Base-by-base conservation (phyloP, 2,329 filamentous ascomycete genomes). In the Lecanicillium sp. region DNA sequence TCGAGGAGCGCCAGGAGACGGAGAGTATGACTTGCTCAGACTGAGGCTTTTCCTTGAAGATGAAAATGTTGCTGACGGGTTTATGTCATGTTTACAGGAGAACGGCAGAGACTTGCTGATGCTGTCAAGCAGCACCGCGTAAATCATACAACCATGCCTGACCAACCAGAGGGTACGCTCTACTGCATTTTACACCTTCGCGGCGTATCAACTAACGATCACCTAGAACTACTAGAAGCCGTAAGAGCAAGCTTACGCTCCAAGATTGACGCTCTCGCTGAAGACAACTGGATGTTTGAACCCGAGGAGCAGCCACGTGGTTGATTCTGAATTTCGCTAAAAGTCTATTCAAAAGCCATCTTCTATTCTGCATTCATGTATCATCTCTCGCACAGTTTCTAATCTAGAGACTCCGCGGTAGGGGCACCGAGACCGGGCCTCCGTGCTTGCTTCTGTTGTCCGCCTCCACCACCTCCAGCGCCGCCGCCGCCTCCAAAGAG, bases 241-340 rank as follows among this genome's bases (percentile, higher is more conserved):
- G 73, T 88, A 34, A 75, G 77, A 46, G 73, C 78, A 25, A 88
- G 81, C 56, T 64, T 94, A 39, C 70, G 77, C 48, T 76, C 76
- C 42, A 86, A 87, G 55, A 82, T 88, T 3, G 73, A 76, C 13
- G 78, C 80, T 12, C 63, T 94, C 35, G 74, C 84, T 16, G 84
- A 92, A 36, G 88, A 95, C 53, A 84, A 81, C 51, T 95, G 88
- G 88, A 94, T 94, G 81, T 94, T 84, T 60, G 85, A 89, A 57
- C 67, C 75, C 2, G 83, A 86, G 50, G 70, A 75, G 38, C 63
- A 69, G 44, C 58, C 59, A 30, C 64, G 64, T 29, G 53, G 51
- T 41, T 55, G 31, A 43, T 38, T 25, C 6, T 7, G 22, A 37
- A 32, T 32, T 48, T 47, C 41, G 43, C 46, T 48, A 40, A 52